Conservation (phyloP, 805 yeast species). For the Schizosaccharomyces octosporus region DNA sequence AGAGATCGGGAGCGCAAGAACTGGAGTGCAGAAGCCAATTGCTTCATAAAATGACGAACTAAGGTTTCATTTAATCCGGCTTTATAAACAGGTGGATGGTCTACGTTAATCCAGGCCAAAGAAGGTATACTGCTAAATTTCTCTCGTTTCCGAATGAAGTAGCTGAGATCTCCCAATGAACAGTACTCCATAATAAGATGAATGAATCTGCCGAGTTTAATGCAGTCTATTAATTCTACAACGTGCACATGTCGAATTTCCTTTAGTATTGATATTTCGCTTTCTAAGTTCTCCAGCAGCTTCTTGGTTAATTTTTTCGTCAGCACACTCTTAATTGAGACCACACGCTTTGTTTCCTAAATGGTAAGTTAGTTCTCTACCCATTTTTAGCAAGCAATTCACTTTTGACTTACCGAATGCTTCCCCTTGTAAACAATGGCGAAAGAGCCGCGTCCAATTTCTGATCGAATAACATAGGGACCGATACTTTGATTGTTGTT, state of each 20-base stretch:
- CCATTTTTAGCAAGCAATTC: conserved; percentile 1
- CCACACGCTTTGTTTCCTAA: conserved; percentile 21
- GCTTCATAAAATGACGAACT: conserved; percentile 66
- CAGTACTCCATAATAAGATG: conserved; percentile 92
- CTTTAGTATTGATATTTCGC: conserved; percentile 73
- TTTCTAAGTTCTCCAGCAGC: conserved; percentile 68
- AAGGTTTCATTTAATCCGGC: conserved; percentile 61
- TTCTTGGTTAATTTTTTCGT: conserved; percentile 66
- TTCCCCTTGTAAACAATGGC: conserved; percentile 84
- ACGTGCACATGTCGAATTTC: conserved; percentile 81
- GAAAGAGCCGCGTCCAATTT: conserved; percentile 87
- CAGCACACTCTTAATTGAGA: conserved; percentile 75
- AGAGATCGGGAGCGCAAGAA: conserved; percentile 63
- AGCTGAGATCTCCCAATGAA: conserved; percentile 78
- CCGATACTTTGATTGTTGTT: conserved; percentile 15
- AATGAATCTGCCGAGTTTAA: conserved; percentile 48
- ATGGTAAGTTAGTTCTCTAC: not conserved
- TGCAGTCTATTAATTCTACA: conserved; percentile 63
- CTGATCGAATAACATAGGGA: conserved; percentile 38
- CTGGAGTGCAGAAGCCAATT: conserved; percentile 58
- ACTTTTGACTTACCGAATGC: conserved; percentile 15
- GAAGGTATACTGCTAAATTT: conserved; percentile 59
- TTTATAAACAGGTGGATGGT: conserved; percentile 59
- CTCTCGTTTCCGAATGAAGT: conserved; percentile 52
- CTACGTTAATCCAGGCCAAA: conserved; percentile 44